Evolutionary conservation across 2,329 filamentous ascomycete genomes (phyloP), one percentile per base, ranked within the genome.

Genomic region (Botryotinia globosa): DNA sequence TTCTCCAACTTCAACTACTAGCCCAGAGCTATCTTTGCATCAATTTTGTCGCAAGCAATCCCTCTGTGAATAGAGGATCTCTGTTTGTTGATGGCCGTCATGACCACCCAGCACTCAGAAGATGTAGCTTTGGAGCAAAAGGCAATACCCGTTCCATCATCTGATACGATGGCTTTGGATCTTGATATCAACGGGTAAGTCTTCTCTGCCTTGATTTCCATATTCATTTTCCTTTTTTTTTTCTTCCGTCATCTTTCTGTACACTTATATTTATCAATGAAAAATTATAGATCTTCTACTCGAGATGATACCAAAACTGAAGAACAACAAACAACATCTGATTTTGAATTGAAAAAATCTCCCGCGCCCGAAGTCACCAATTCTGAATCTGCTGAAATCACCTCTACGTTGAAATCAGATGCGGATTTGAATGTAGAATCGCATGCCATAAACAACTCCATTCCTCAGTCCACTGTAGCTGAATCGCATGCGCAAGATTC

Each of bases 111-210:
- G 45, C 84, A 72, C 75, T 73, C 79, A 73, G 78, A 80, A 73
- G 75, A 77, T 63, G 77, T 79, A 71, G 76, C 80, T 65, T 77
- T 83, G 79, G 86, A 87, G 78, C 81, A 85, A 78, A 89, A 88
- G 83, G 81, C 83, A 79, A 83, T 82, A 79, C 82, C 85, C 75
- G 78, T 80, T 80, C 79, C 82, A 81, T 81, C 83, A 78, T 81
- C 82, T 78, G 84, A 85, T 78, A 84, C 83, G 77, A 87, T 87
- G 85, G 83, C 85, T 73, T 82, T 87, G 73, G 84, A 88, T 78
- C 80, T 82, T 74, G 83, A 86, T 62, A 82, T 87, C 78, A 88
- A 90, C 80, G 87, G 87, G 89, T 90, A 83, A 86, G 88, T 87
- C 79, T 71, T 77, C 74, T 78, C 62, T 34, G 78, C 63, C 77